Percentiles rank a stretch among this genome's conserved stretches.
phyloP scores from a whole-genome alignment of 768 basidiomycete species.

The Sarcodon sp. region DNA sequence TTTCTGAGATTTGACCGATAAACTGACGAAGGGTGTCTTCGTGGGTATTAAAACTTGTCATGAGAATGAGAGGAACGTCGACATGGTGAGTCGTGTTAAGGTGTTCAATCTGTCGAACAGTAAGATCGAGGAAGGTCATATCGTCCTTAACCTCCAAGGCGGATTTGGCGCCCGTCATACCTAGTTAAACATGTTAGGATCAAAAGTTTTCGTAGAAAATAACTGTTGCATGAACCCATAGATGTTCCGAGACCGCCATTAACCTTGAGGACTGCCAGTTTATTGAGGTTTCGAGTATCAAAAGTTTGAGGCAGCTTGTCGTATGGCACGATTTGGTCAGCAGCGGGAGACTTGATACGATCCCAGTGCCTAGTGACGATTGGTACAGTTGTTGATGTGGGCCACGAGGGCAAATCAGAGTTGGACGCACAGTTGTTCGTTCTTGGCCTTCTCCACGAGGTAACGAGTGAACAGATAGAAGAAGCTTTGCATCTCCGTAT shows the following conservation, averaged over 20 bases:
- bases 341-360: conserved; percentile 46
- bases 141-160: conserved; percentile 68
- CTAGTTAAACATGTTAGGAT: conserved; percentile 11
- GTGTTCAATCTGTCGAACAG: conserved; percentile 56
- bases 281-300: conserved; percentile 41
- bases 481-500: conserved; percentile 93
- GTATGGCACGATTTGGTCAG: conserved; percentile 53
- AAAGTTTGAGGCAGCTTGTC: conserved; percentile 29
- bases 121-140: conserved; percentile 58
- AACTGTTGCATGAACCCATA: conserved; percentile 25
- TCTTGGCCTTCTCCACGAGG: conserved; percentile 78
- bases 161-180: conserved; percentile 52
- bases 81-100: conserved; percentile 46
- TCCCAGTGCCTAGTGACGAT: conserved; percentile 18
- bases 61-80: conserved; percentile 69
- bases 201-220: not conserved
- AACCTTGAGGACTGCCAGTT: conserved; percentile 68
- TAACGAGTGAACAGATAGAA: conserved; percentile 95
- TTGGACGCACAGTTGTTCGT: conserved; percentile 57
- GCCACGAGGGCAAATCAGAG: not conserved
- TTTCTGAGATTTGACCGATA: too few species aligned
- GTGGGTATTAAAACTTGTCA: conserved; percentile 77
- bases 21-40: conserved; percentile 49
- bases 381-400: not conserved
- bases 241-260: conserved; percentile 67